Evolutionary conservation across 2,329 filamentous ascomycete genomes (phyloP), one percentile per base, ranked within the genome.

Genomic region (Microsporum canis): DNA sequence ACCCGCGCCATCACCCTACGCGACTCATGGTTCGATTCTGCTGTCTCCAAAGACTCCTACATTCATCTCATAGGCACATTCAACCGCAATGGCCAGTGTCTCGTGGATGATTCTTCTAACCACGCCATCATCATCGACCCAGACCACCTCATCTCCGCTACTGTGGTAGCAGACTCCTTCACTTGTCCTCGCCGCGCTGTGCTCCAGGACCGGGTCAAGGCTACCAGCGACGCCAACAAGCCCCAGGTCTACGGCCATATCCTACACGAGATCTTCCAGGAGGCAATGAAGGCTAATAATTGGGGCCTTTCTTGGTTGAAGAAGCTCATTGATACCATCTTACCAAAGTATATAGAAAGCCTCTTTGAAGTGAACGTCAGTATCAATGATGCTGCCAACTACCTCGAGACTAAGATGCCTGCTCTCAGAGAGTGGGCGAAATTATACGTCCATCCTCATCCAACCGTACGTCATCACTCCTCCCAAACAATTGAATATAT

Each of bases 121-220:
- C 90, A 94, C 68, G 88, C 97, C 73, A 78, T 99, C 58, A 91
- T 99, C 61, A 77, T 99, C 12, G 91, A 99, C 69, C 94, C 94
- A 0, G 94, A 99, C 69, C 91, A 97, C 74, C 82, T 99, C 38
- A 88, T 99, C 59, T 97, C 94, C 1, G 88, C 94, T 2, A 97
- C 94, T 0, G 90, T 95, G 3, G 88, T 99, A 49, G 91, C 91
- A n/a, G 94, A 99, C 73, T 96, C 94, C 0, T 96, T 97, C 71
- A 87, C 86, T 29, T 99, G 94, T 71, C 86, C 88, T 71, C 87
- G 94, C 17, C 87, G 92, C 65, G 91, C 94, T 34, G 92, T 97
- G 1, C 82, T 99, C 31, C 91, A 97, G 72, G 92, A 99, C 72
- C 87, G 94, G 36, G 87, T 99, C 68, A 97, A 97, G 73, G 89